Percentiles rank a stretch among this genome's conserved stretches.
phyloP scores from a whole-genome alignment of 345 rosid genomes.

The Linum trigynum region DNA sequence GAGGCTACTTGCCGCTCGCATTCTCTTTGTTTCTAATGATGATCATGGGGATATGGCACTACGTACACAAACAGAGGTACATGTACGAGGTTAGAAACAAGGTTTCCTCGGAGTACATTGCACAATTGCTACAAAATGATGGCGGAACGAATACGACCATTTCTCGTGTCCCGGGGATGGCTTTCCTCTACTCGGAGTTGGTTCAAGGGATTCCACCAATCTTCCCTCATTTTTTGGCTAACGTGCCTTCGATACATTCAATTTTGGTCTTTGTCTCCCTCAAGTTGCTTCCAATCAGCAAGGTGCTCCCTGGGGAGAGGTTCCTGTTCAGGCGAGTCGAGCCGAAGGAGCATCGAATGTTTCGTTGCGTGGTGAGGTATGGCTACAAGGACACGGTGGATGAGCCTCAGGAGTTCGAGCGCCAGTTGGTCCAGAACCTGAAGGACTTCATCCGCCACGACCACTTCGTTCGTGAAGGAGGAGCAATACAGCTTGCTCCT shows the following conservation, averaged over 20 bases:
- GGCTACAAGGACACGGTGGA: conserved; percentile 45
- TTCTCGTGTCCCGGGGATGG: conserved; percentile 53
- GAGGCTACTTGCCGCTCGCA: conserved; percentile 52
- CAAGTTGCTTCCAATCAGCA: conserved; percentile 51
- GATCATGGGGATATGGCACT: conserved; percentile 60
- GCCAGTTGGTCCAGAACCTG: conserved; percentile 34
- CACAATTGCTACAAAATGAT: conserved; percentile 14
- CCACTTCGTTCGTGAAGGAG: conserved; percentile 25
- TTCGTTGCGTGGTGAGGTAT: conserved; percentile 66
- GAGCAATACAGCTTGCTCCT: not conserved
- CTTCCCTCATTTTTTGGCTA: conserved; percentile 49
- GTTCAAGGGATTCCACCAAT: conserved; percentile 75
- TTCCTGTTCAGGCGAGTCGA: conserved; percentile 58
- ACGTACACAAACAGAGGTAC: conserved; percentile 41
- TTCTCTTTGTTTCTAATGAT: conserved; percentile 33
- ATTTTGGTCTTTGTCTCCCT: conserved; percentile 60
- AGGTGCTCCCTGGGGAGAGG: conserved; percentile 39
- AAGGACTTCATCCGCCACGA: conserved; percentile 49
- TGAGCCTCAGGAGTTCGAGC: conserved; percentile 39
- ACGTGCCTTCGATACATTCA: conserved; percentile 50
- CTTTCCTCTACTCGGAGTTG: conserved; percentile 60
- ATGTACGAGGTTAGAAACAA: conserved; percentile 49
- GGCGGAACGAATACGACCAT: conserved; percentile 24
- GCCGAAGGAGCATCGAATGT: conserved; percentile 50
- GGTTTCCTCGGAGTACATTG: conserved; percentile 36